These are phyloP conservation scores for Pseudonitzschia pungens DNA, from an alignment of 108 stramenopile genomes.

Conservation along the genomic window DNA sequence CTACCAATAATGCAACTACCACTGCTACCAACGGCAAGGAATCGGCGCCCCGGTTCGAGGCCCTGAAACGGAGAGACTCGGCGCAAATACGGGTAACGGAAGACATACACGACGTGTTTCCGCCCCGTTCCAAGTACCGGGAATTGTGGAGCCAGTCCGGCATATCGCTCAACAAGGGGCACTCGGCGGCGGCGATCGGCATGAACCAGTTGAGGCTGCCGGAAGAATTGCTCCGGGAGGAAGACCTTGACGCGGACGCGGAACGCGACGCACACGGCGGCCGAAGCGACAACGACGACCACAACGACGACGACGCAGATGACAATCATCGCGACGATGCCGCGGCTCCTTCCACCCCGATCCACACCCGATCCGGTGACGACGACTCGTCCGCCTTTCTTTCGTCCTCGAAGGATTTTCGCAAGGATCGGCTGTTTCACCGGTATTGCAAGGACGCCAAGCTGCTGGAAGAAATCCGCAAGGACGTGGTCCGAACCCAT, in stretches of 20 bases:
- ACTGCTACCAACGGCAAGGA: not conserved
- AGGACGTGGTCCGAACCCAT: conserved; percentile 90
- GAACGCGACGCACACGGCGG: not conserved
- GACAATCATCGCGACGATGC: not conserved
- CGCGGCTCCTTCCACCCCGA: not conserved
- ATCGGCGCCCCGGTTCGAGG: not conserved
- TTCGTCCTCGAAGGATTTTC: not conserved
- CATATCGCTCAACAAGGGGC: conserved; percentile 13
- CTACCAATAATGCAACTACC: no score
- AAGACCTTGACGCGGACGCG: not conserved
- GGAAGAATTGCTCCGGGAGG: conserved; percentile 5
- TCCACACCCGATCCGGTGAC: not conserved
- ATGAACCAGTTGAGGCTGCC: not conserved
- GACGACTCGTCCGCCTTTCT: not conserved
- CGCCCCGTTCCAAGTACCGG: conserved; percentile 21
- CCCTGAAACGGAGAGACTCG: not conserved
- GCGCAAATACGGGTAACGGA: not conserved
- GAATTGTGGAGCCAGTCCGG: conserved; percentile 45
- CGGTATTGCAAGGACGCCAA: conserved; percentile 57
- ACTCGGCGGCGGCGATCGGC: conserved; percentile 12
- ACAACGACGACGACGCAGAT: conserved; percentile 11
- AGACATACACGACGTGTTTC: conserved; percentile 25
- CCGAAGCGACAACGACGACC: not conserved
- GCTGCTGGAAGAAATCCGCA: conserved; percentile 83
- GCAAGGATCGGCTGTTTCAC: conserved; percentile 15